phyloP scores from a whole-genome alignment of 2,329 filamentous ascomycete species.

The Monilinia fructicola region DNA sequence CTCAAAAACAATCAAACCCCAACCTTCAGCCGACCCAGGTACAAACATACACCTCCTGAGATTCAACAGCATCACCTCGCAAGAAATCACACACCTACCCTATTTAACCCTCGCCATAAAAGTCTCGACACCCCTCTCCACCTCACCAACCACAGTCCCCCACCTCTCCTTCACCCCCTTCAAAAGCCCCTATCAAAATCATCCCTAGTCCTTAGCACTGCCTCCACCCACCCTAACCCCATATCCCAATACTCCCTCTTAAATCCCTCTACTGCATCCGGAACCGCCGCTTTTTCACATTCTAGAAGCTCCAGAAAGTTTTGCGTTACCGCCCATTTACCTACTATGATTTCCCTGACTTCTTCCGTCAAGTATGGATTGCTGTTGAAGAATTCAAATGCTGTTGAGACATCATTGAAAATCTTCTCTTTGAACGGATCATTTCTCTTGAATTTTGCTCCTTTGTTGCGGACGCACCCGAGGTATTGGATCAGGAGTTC shows the following conservation, averaged over 20 bases:
- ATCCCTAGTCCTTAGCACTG: constrained; percentile 79
- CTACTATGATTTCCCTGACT: constrained; percentile 72
- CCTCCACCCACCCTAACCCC: constrained; percentile 93
- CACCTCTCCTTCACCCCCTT: constrained; percentile 84
- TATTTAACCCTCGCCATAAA: constrained; percentile 92
- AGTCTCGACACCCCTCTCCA: constrained; percentile 80
- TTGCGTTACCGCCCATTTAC: constrained; percentile 90
- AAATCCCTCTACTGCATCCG: constrained; percentile 78
- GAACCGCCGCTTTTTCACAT: constrained; percentile 69
- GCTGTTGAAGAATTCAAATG: constrained; percentile 82
- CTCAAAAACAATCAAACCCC: not conserved
- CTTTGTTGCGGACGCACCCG: constrained; percentile 80
- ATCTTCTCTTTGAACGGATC: constrained; percentile 93
- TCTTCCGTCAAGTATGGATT: constrained; percentile 62
- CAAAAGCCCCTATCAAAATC: constrained; percentile 92
- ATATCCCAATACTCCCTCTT: constrained; percentile 91
- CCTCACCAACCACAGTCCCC: constrained; percentile 78
- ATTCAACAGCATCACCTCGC: not conserved
- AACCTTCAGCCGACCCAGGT: not conserved
- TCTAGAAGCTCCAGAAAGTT: constrained; percentile 78
- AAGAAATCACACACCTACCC: not conserved
- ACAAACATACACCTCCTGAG: not conserved
- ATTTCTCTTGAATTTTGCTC: constrained; percentile 79
- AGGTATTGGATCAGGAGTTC: constrained; percentile 88
- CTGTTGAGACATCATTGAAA: constrained; percentile 86